Evolutionary conservation across 2,329 filamentous ascomycete genomes (phyloP), one percentile per base, ranked within the genome.

Genomic region (Thielaviopsis populi): DNA sequence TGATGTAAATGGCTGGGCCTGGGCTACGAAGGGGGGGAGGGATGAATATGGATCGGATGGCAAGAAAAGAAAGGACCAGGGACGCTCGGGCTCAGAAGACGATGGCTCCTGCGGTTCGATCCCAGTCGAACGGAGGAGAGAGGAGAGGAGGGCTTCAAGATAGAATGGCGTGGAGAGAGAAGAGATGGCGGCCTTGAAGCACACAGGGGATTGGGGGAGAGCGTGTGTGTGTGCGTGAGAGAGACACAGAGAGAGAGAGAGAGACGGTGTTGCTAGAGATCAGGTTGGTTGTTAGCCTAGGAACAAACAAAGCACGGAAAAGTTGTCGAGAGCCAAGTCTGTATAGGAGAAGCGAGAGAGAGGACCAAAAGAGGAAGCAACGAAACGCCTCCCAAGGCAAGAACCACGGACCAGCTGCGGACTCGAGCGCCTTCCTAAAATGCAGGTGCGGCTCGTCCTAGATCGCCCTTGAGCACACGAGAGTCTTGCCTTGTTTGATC

Each of bases 1-100:
- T 66, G 46, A 42, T 66, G 46, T 50, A 59, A 59, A 43, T 37
- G 53, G 59, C 40, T 56, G 53, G 53, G 53, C 37, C 40, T 56
- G 53, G 53, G 53, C 37, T 37, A 56, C 33, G 24, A 61, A 24
- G 40, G 15, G 42, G 54, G 33, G 40, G 15, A 42, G 24, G 37
- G n/a, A 37, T 11, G 27, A 40, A 33, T 48, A 43, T 46, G 50
- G 33, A 56, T 56, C 17, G 59, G 48, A 33, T 41, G 59, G 41
- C 30, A 46, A 61, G 41, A 37, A 37, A 43, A 33, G 30, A 46
- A 43, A 46, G 24, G 58, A 43, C 41, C 59, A 61, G n/a, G 17
- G 41, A 61, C 58, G 59, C 59, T 61, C 59, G 59, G 41, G 43
- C 59, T 48, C 59, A 30, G 11, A 22, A 61, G 22, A 46, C 27